These are phyloP conservation scores for Pseudogymnoascus sp. DNA, from an alignment of 2,329 filamentous ascomycete species.

Conservation along the genomic window DNA sequence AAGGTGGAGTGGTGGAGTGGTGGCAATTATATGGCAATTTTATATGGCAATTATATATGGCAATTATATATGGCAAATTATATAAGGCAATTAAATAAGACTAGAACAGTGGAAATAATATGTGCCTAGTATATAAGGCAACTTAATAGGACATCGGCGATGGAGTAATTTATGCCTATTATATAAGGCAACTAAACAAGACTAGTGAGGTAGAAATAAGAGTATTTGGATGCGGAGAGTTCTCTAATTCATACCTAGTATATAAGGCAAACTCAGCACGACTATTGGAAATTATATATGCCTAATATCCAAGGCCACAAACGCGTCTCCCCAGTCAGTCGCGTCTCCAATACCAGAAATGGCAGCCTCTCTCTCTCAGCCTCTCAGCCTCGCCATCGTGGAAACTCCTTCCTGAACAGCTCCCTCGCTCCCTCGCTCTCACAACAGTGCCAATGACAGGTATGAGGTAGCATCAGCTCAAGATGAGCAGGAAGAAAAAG, in stretches of 20 bases:
- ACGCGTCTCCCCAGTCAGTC: not conserved
- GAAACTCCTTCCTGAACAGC: not conserved
- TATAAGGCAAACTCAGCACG: not conserved
- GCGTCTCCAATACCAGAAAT: not conserved
- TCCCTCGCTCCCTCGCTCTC: not conserved
- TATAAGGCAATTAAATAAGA: not conserved
- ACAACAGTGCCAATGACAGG: not conserved
- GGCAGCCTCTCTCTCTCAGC: not conserved
- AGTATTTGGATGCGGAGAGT: too few relatives aligned
- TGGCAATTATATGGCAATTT: too few relatives aligned
- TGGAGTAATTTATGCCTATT: too few relatives aligned
- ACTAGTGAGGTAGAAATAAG: too few relatives aligned
- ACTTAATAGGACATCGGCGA: too few relatives aligned
- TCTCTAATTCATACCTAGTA: not conserved
- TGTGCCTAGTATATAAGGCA: not conserved
- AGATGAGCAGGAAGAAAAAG: conserved; percentile 13
- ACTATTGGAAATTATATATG: not conserved
- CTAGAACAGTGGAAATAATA: not conserved
- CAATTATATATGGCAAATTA: too few relatives aligned
- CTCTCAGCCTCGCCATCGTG: not conserved
- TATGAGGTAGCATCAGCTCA: conserved; percentile 3
- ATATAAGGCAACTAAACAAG: too few relatives aligned
- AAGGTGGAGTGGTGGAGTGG: not conserved
- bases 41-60: not conserved
- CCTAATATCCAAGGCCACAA: not conserved